Percentiles rank a stretch among this genome's conserved stretches.
phyloP scores from a whole-genome alignment of 305 asterid genomes.

The Ilex paraguariensis region DNA sequence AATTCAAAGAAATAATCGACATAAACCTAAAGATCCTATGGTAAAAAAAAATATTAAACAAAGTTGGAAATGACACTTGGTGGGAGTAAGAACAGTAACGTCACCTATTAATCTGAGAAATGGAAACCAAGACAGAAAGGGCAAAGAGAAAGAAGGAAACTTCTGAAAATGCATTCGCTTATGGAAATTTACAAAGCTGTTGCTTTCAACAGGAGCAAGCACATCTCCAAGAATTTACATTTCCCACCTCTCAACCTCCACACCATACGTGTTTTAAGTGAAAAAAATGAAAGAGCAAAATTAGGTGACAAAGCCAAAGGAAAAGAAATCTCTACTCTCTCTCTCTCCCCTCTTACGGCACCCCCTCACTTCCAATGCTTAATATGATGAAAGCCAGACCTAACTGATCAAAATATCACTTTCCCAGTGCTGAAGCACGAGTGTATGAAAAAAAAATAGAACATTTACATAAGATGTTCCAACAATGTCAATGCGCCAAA shows the following conservation, averaged over 20 bases:
- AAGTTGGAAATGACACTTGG: too few relatives aligned
- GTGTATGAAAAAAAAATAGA: conserved; percentile 11
- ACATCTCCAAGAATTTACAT: conserved; percentile 29
- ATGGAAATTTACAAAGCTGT: conserved; percentile 28
- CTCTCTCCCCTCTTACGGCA: too few relatives aligned
- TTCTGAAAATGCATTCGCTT: conserved; percentile 19
- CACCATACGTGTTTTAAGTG: conserved; percentile 15
- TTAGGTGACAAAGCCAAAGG: conserved; percentile 4
- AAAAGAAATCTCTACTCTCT: too few relatives aligned
- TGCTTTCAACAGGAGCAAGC: conserved; percentile 25
- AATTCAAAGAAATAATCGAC: too few relatives aligned
- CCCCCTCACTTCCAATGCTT: too few relatives aligned
- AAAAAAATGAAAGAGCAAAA: conserved; percentile 8
- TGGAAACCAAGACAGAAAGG: too few relatives aligned
- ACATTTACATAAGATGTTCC: conserved; percentile 14
- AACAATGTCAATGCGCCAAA: conserved; percentile 21
- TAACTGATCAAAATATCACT: conserved; percentile 12
- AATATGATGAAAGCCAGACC: conserved; percentile 15
- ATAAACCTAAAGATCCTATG: too few relatives aligned
- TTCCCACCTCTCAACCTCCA: conserved; percentile 23
- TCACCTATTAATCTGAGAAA: too few relatives aligned
- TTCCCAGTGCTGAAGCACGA: conserved; percentile 15
- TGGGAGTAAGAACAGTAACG: too few relatives aligned
- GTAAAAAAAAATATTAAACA: too few relatives aligned
- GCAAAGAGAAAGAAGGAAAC: too few relatives aligned